These are phyloP conservation scores for Carallia pectinifolia DNA, from an alignment of 345 rosid genomes.

Conservation along the genomic window DNA sequence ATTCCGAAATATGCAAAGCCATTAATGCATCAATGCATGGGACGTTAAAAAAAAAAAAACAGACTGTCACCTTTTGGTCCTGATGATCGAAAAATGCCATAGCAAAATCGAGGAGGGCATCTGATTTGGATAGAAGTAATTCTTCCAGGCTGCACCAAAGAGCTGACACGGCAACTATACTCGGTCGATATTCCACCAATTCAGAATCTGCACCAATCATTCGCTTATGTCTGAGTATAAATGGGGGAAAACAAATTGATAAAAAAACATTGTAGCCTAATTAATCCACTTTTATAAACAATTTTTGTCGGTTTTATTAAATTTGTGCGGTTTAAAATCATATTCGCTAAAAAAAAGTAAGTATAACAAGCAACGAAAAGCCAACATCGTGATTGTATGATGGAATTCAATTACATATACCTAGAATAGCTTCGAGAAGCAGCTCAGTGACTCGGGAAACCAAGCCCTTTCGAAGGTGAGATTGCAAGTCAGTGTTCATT, in stretches of 20 bases:
- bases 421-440: conserved; percentile 44
- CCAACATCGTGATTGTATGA: no score
- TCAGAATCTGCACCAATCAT: conserved; percentile 38
- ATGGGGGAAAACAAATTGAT: no score
- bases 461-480: conserved; percentile 29
- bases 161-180: conserved; percentile 49
- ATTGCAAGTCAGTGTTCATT: conserved; percentile 14
- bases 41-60: not conserved
- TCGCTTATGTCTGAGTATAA: no score
- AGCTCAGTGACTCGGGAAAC: conserved; percentile 36
- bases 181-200: conserved; percentile 49
- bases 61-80: conserved; percentile 32
- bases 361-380: no score
- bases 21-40: no score
- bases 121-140: conserved; percentile 20
- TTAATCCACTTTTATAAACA: no score
- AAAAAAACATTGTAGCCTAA: no score
- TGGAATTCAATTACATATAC: conserved; percentile 22
- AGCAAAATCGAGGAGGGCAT: conserved; percentile 15
- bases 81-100: conserved; percentile 26
- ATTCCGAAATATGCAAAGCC: no score
- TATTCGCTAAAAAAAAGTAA: no score
- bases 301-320: no score
- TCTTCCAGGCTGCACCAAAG: conserved; percentile 42
- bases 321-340: no score